Evolutionary conservation across 1,139 yeast genomes (phyloP).

Genomic region (Magnusiomyces suaveolens): DNA sequence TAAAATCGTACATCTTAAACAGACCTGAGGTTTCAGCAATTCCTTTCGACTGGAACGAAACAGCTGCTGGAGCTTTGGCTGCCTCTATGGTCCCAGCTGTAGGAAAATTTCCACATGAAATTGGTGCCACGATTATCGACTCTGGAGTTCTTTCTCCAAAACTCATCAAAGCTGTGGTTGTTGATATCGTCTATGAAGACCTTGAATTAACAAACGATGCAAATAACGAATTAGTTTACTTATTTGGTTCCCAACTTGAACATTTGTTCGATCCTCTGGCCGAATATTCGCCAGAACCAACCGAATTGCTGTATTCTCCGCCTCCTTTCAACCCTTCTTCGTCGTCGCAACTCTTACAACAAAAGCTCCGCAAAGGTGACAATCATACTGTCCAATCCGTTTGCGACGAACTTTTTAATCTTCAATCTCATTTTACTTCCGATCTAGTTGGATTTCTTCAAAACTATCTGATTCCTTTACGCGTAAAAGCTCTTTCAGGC

Average conservation of each 20-base stretch:
- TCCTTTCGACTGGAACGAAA: conserved; percentile 48
- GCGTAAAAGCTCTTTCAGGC: conserved; percentile 57
- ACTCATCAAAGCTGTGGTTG: conserved; percentile 42
- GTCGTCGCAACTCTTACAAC: not conserved
- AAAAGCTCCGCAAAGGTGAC: conserved; percentile 20
- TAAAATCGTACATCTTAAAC: conserved; percentile 15
- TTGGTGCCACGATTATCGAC: conserved; percentile 44
- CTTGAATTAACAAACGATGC: conserved; percentile 43
- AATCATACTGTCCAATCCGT: conserved; percentile 37
- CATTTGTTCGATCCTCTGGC: conserved; percentile 80
- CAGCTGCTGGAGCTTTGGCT: conserved; percentile 69
- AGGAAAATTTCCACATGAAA: conserved; percentile 42
- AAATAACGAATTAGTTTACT: conserved; percentile 63
- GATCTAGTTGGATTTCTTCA: conserved; percentile 65
- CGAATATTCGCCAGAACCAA: conserved; percentile 84
- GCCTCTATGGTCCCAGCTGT: conserved; percentile 48
- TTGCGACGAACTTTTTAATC: conserved; percentile 53
- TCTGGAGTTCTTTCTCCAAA: conserved; percentile 57
- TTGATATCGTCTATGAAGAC: conserved; percentile 69
- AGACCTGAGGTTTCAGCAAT: conserved; percentile 7
- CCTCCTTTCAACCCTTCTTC: conserved; percentile 28
- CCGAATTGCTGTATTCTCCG: conserved; percentile 56
- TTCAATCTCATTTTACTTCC: conserved; percentile 67
- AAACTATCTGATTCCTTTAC: conserved; percentile 66
- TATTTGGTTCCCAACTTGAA: conserved; percentile 77